These are phyloP conservation scores for Suhomyces faveliae DNA, from an alignment of 805 yeast genomes.

Conservation along the genomic window DNA sequence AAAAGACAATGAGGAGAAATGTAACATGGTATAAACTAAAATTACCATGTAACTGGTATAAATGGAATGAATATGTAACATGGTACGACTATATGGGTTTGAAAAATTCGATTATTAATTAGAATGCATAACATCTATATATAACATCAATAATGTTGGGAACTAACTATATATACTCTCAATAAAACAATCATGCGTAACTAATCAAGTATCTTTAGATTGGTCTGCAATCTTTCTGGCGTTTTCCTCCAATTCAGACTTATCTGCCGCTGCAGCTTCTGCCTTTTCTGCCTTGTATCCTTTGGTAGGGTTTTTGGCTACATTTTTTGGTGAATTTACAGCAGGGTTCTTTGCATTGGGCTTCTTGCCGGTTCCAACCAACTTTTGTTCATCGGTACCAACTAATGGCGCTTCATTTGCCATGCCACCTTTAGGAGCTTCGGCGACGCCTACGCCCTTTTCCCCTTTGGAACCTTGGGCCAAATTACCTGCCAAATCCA, in stretches of 20 bases:
- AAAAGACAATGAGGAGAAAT: conserved; percentile 16
- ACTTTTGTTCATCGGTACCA: conserved; percentile 37
- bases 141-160: background rate
- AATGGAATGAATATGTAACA: too few relatives aligned
- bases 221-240: conserved; percentile 2
- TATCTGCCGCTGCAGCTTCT: background rate
- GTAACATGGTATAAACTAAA: conserved; percentile 16
- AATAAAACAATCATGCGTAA: background rate
- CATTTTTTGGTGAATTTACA: background rate
- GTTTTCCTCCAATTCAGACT: background rate
- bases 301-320: conserved; percentile 2
- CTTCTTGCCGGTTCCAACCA: conserved; percentile 21
- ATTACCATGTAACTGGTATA: too few relatives aligned
- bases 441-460: conserved; percentile 37
- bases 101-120: background rate
- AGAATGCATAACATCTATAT: background rate
- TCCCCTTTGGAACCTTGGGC: conserved; percentile 41
- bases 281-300: conserved; percentile 14
- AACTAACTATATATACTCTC: background rate
- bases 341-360: background rate
- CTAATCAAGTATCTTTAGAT: background rate
- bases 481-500: conserved; percentile 38
- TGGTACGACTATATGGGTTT: too few relatives aligned
- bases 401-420: conserved; percentile 46
- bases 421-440: conserved; percentile 48